Base-by-base conservation (phyloP, 768 basidiomycete genomes). In the Suillus spraguei region DNA sequence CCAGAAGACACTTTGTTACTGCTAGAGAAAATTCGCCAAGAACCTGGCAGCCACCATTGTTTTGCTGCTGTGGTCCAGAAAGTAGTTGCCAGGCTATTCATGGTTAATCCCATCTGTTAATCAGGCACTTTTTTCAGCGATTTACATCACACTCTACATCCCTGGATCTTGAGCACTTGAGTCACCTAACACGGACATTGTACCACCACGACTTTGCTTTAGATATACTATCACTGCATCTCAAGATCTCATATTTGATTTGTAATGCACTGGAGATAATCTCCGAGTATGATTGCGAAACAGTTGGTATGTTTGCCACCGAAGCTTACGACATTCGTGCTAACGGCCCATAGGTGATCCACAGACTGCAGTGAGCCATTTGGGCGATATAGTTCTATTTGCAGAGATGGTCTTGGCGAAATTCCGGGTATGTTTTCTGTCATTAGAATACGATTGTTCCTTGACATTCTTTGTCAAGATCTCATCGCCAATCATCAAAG, bases 381-480 rank as follows among this genome's bases (percentile, higher is more conserved):
- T 93, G 2, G 92, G 92, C 4, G 85, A 92, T 65, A 82, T 94
- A n/a, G 88, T 93, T 17, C 70, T 94, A 42, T 92, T 94, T 69
- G 74, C 85, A 8, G 91, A 94, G 72, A 83, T 84, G 66, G 81
- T 83, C 20, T 74, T 89, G 39, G 80, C 81, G n/a, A 85, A 87
- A 60, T 93, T 86, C 70, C 84, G 87, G 71, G 91, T 85, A 60
- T 67, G 81, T 72, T 38, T 49, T 39, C 47, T 41, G 42, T 55
- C 4, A 39, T 36, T 16, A n/a, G 56, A 58, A 58, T 58, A 44
- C 17, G 5, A 50, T 14, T 35, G 14, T 41, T 64, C n/a, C n/a
- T 39, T 64, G 52, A 64, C 60, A 47, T 42, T 61, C 47, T 60
- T 32, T 67, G 59, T 49, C 67, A 91, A 53, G 89, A 80, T 91